Base-by-base conservation (phyloP, 2,329 filamentous ascomycete genomes). In the Diaporthe nobilis region DNA sequence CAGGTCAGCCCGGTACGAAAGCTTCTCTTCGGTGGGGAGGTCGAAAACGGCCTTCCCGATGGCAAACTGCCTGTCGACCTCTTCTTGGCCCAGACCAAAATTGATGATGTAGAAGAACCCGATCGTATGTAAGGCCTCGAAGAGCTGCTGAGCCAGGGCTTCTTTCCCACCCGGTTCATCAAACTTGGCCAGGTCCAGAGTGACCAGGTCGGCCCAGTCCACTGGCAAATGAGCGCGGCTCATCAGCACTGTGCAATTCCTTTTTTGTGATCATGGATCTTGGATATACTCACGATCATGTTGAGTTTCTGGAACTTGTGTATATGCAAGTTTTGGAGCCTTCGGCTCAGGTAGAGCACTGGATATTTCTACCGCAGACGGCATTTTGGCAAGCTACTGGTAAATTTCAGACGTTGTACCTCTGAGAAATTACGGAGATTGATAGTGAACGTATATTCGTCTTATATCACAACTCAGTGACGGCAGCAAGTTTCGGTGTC, bases 91-190 rank as follows among this genome's bases (percentile, higher is more conserved):
- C n/a, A 93, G 85, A 44, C 90, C 90, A 77, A 90, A 92, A 82
- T 92, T 91, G 75, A 88, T 89, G 28, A 92, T 88, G 77, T 92
- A 92, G 83, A 92, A 93, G 83, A 92, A 90, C 0, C 90, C 83
- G 55, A 87, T 85, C 49, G 86, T 83, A 44, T 86, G 84, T 12
- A 90, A 87, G 3, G 90, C 90, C 71, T 91, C 87, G 28, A 88
- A 86, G 1, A 92, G 85, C 77, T 91, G 88, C 63, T 87, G 85
- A 1, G 89, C 88, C 0, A 92, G 82, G 53, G 83, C 83, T 77
- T 90, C 84, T 78, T 90, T 91, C 5, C 90, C 90, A 1, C 87
- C 88, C 0, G 89, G 88, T 47, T 86, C 82, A 39, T 89, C 86
- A 78, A 89, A 92, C 49, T 86, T 85, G 47, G 86, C 86, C 0